These are phyloP conservation scores for Annulohypoxylon bovei DNA, from an alignment of 495 filamentous ascomycete species.

Conservation along the genomic window DNA sequence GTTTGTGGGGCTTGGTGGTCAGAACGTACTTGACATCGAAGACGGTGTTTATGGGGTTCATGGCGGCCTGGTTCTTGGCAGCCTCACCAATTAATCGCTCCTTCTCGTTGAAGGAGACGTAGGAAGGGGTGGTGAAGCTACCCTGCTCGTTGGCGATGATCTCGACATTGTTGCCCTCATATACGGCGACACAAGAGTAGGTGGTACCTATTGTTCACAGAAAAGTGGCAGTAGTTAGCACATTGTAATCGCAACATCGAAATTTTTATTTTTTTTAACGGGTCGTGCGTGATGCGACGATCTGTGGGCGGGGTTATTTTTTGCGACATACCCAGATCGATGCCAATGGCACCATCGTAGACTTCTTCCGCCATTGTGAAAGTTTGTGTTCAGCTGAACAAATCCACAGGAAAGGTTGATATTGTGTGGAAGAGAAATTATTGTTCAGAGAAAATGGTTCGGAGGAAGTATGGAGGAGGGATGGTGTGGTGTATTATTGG, in stretches of 20 bases:
- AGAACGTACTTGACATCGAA: constrained; percentile 89
- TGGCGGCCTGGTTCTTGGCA: constrained; percentile 99
- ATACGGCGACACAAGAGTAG: constrained; percentile 99
- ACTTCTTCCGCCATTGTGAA: constrained; percentile 89
- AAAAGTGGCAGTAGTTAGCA: constrained; percentile 17
- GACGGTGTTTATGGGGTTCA: constrained; percentile 97
- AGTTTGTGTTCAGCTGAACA: constrained; percentile 26
- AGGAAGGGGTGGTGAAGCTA: constrained; percentile 97
- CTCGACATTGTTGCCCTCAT: constrained; percentile 98
- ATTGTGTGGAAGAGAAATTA: constrained; percentile 26
- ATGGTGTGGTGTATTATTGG: constrained; percentile 1
- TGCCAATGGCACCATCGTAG: constrained; percentile 99
- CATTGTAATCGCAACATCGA: constrained; percentile 13
- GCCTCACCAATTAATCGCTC: constrained; percentile 99
- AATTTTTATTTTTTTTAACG: constrained; percentile 21
- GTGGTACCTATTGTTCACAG: constrained; percentile 77
- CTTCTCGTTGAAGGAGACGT: constrained; percentile 97
- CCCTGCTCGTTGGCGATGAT: constrained; percentile 99
- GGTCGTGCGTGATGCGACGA: constrained; percentile 22
- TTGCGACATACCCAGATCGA: constrained; percentile 87
- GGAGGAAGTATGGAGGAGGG: constrained; percentile 18
- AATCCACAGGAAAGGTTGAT: constrained; percentile 15
- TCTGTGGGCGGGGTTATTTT: constrained; percentile 7
- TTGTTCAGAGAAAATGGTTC: constrained; percentile 23
- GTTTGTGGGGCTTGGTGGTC: background rate